These are phyloP conservation scores for Avicennia marina DNA, from an alignment of 257 asterid species.

Conservation along the genomic window DNA sequence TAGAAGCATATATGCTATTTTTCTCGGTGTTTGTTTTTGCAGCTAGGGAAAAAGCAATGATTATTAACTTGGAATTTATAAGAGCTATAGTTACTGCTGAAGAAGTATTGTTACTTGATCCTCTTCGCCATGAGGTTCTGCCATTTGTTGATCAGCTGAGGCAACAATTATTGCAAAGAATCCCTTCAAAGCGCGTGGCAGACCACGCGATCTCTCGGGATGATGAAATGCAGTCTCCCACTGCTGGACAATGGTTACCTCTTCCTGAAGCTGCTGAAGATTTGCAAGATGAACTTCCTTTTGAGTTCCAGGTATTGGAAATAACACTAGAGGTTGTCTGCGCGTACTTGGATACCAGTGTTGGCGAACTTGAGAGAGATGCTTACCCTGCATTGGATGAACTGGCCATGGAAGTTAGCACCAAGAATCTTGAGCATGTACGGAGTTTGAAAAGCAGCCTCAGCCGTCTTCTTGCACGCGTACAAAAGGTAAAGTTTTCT, in stretches of 20 bases:
- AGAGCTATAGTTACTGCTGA: slow-evolving; percentile 93
- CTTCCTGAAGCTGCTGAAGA: slow-evolving; percentile 71
- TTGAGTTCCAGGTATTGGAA: slow-evolving; percentile 97
- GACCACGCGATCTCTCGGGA: slow-evolving; percentile 38
- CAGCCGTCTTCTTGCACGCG: slow-evolving; percentile 88
- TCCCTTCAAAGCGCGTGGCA: slow-evolving; percentile 26
- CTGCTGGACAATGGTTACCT: slow-evolving; percentile 54
- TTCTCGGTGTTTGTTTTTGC: slow-evolving; percentile 22
- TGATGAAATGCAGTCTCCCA: slow-evolving; percentile 44
- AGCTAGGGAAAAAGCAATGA: slow-evolving; percentile 99
- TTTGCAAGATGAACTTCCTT: slow-evolving; percentile 87
- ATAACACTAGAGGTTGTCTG: slow-evolving; percentile 93
- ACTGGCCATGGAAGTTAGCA: slow-evolving; percentile 87
- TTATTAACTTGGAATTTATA: slow-evolving; percentile 76
- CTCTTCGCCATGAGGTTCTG: slow-evolving; percentile 91
- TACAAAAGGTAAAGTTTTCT: slow-evolving; percentile 67
- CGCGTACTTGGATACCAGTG: slow-evolving; percentile 70
- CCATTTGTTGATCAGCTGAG: slow-evolving; percentile 97
- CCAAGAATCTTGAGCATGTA: slow-evolving; percentile 89
- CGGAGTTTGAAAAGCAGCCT: slow-evolving; percentile 92
- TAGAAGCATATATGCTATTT: slow-evolving; percentile 18
- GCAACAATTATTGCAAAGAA: slow-evolving; percentile 62
- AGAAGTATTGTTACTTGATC: slow-evolving; percentile 91
- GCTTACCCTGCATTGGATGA: slow-evolving; percentile 98
- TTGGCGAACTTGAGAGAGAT: slow-evolving; percentile 82